Evolutionary conservation across 331 rosid species (phyloP).

Genomic region (Rosa hybrid): DNA sequence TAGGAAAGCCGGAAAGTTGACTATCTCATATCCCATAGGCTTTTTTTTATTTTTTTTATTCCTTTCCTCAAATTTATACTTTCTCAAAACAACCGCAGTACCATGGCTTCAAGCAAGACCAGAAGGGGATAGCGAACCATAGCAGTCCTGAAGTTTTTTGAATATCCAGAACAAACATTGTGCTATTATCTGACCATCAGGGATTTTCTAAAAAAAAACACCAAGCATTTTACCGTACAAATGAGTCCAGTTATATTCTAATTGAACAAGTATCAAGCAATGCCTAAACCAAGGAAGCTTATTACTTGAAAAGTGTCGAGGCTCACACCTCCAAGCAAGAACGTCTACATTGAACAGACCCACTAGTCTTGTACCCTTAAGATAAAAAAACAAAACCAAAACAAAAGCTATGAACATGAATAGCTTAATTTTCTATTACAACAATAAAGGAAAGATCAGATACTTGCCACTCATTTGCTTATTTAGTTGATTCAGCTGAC

Average conservation of each 20-base stretch:
- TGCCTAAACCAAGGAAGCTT: not conserved
- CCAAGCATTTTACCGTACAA: not conserved
- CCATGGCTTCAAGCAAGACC: not conserved
- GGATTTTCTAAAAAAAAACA: not conserved
- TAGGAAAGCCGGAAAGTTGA: not conserved
- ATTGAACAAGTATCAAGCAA: not conserved
- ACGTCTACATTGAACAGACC: conserved; percentile 2
- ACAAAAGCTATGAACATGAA: not conserved
- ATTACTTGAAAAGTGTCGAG: not conserved
- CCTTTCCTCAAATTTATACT: no score
- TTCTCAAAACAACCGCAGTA: not conserved
- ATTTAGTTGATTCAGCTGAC: conserved; percentile 35
- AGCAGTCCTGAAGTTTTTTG: not conserved
- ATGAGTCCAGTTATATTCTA: not conserved
- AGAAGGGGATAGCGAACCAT: not conserved
- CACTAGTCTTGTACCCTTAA: not conserved
- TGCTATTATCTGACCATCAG: not conserved
- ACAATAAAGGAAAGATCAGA: conserved; percentile 11
- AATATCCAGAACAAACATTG: not conserved
- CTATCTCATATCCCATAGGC: not conserved
- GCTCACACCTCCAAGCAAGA: not conserved
- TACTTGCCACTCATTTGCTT: conserved; percentile 14
- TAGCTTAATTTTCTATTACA: conserved; percentile 13
- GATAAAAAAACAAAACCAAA: not conserved
- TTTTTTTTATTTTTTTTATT: no score